A percentile compares a stretch with the other conserved stretches of the same genome.
phyloP scores from a whole-genome alignment of 805 yeast genomes.

The Starmerella tilneyi region DNA sequence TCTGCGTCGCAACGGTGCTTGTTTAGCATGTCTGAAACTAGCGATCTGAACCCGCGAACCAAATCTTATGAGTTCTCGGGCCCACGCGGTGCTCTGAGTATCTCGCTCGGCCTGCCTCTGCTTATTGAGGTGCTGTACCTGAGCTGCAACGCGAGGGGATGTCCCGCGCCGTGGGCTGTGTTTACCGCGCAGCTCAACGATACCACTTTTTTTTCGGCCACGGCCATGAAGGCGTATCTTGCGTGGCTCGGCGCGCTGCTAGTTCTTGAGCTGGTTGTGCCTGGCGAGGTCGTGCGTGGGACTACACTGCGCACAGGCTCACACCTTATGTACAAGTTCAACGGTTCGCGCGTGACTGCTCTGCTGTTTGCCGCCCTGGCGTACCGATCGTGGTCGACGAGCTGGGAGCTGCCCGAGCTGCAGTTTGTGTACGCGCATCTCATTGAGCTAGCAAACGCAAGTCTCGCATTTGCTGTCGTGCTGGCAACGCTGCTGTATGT shows the following conservation, averaged over 20 bases:
- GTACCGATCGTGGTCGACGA: conserved; percentile 44
- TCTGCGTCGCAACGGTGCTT: neutral
- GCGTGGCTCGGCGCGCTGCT: conserved; percentile 64
- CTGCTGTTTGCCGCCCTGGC: conserved; percentile 35
- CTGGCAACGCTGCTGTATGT: conserved; percentile 58
- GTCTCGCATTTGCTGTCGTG: conserved; percentile 53
- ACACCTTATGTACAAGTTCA: conserved; percentile 60
- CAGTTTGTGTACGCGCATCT: conserved; percentile 62
- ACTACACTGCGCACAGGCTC: conserved; percentile 67
- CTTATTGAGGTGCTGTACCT: conserved; percentile 51
- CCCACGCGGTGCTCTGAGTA: conserved; percentile 54
- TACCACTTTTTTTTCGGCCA: conserved; percentile 24
- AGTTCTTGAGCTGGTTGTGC: conserved; percentile 51
- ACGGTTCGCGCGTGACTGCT: conserved; percentile 54
- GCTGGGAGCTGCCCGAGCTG: conserved; percentile 63
- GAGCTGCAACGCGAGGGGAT: conserved; percentile 44
- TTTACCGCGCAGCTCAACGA: conserved; percentile 14
- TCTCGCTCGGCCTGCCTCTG: conserved; percentile 58
- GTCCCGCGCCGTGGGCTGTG: conserved; percentile 26
- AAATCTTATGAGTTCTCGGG: conserved; percentile 70
- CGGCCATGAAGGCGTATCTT: conserved; percentile 54
- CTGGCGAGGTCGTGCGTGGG: conserved; percentile 58
- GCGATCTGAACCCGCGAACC: conserved; percentile 54
- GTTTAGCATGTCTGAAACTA: neutral
- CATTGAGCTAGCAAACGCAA: conserved; percentile 50